Percentiles rank a stretch among this genome's conserved stretches.
Evolutionary conservation across 139 green algal species (phyloP).

Genomic region (Chlamydomonas sphaeroides): DNA sequence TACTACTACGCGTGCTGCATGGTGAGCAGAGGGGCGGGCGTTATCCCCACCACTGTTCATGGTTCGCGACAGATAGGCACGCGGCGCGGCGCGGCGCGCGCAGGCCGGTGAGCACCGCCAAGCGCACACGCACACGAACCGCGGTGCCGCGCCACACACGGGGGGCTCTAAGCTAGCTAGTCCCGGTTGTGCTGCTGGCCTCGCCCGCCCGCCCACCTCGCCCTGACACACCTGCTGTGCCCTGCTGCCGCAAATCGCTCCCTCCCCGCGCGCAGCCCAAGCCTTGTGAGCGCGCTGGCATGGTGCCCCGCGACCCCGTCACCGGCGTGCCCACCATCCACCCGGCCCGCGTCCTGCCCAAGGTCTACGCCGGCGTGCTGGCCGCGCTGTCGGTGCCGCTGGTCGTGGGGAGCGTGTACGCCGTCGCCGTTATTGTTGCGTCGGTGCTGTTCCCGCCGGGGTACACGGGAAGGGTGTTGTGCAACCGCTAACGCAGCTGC

Average conservation of each 20-base stretch:
- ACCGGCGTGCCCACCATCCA: not conserved
- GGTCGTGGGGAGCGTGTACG: not conserved
- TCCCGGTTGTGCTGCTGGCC: too few species aligned
- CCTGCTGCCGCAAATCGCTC: too few species aligned
- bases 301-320: not conserved
- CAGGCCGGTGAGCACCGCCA: too few species aligned
- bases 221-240: too few species aligned
- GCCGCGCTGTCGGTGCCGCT: not conserved
- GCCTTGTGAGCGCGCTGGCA: not conserved
- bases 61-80: too few species aligned
- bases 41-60: too few species aligned
- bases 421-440: not conserved
- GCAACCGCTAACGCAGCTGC: not conserved
- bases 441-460: not conserved
- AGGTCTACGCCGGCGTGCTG: not conserved
- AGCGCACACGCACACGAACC: too few species aligned
- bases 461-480: not conserved
- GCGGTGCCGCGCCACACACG: too few species aligned
- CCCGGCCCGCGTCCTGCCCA: not conserved
- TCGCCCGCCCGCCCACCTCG: too few species aligned
- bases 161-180: too few species aligned
- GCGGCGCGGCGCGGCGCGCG: too few species aligned
- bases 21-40: too few species aligned
- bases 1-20: not conserved
- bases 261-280: not conserved